Base-by-base conservation (phyloP, 1,284 basidiomycete species). In the Trametes sp. region DNA sequence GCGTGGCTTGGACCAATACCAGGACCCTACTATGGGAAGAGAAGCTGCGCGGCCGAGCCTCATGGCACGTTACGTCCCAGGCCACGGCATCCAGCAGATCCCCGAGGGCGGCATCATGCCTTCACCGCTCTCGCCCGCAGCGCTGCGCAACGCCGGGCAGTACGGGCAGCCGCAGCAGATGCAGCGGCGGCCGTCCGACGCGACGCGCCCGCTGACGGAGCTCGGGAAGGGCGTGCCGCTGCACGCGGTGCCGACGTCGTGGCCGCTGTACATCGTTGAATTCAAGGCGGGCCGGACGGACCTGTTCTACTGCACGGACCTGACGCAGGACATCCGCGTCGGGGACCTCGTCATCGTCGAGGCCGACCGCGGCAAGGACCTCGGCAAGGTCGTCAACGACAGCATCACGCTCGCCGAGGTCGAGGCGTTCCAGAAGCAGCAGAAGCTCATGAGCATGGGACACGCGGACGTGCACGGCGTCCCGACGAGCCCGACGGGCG, bases 261-360 rank as follows among this genome's bases (percentile, higher is more conserved):
- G 92, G 80, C 93, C 93, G n/a, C 84, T 98, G 6, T 98, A 89
- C 82, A 96, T 98, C 71, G 93, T 98, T 70, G 94, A 98, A 74
- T 99, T 99, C 84, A 98, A 98, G 80, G 95, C 95, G 0, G 95
- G 95, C 0, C 87, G 97, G 29, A 96, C 95, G 64, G 97, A 98
- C 76, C 80, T 99, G 35, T 98, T 95, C 77, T 98, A 97, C 78
- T 85, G 90, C 69, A 89, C 88, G 2, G 90, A 94, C 70, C 79
- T 86, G 21, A 75, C 80, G 60, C 77, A 81, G 33, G 85, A 93
- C 68, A 85, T 95, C 61, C 83, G 85, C 16, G 86, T 89, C 19
- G 96, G 95, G 4, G 97, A 98, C 74, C 80, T 96, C 46, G 97
- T 98, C 59, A 95, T 98, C 67, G 97, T 98, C 19, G 97, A 98